phyloP scores from a whole-genome alignment of 2,329 filamentous ascomycete genomes.

The Hypoxylon sp. region DNA sequence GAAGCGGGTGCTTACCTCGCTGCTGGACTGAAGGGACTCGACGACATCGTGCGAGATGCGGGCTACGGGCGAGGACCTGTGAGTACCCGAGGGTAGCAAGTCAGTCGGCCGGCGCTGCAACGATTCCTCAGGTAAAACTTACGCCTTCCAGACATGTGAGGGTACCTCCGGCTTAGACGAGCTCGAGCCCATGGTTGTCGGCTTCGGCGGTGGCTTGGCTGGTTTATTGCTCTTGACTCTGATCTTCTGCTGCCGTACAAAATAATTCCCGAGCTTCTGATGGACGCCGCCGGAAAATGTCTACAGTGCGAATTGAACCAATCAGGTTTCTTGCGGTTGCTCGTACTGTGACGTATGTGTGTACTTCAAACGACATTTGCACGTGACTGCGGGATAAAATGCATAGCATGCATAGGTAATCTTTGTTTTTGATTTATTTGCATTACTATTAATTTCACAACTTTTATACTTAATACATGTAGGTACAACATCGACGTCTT shows the following conservation, averaged over 20 bases:
- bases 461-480: not conserved
- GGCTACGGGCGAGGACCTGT: conserved; percentile 62
- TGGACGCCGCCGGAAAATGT: conserved; percentile 32
- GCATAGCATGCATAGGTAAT: not conserved
- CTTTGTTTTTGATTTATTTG: not conserved
- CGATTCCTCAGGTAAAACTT: conserved; percentile 49
- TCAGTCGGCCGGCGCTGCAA: conserved; percentile 32
- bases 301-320: conserved; percentile 38
- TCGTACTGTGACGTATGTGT: conserved; percentile 30
- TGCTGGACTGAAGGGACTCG: conserved; percentile 84
- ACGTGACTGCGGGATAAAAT: conserved; percentile 8
- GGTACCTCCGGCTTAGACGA: conserved; percentile 67
- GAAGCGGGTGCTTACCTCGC: conserved; percentile 75
- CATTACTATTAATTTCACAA: not conserved
- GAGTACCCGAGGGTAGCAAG: conserved; percentile 48
- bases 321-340: not conserved
- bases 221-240: conserved; percentile 40
- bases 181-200: conserved; percentile 69
- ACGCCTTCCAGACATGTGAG: conserved; percentile 70
- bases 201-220: conserved; percentile 49
- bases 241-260: conserved; percentile 30
- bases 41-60: conserved; percentile 84
- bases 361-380: not conserved
- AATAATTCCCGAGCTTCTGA: conserved; percentile 37
- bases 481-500: too few species aligned